phyloP scores from a whole-genome alignment of 495 filamentous ascomycete genomes.

The Neurospora tetrasperma region DNA sequence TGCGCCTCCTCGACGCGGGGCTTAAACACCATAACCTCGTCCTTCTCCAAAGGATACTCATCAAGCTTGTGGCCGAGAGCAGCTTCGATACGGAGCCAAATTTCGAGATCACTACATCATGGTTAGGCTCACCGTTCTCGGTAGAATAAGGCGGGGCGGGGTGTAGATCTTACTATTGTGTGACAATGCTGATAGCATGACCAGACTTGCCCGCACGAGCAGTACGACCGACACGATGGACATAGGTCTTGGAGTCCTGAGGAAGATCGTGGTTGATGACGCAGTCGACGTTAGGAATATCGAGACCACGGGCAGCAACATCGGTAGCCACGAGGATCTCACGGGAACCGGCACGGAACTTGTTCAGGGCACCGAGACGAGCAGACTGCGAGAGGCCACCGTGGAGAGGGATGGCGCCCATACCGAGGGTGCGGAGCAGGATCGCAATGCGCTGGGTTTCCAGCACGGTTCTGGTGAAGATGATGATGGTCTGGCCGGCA shows the following conservation, averaged over 20 bases:
- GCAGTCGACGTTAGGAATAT: constrained; percentile 85
- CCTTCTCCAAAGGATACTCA: constrained; percentile 57
- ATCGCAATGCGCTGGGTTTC: constrained; percentile 79
- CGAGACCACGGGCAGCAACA: constrained; percentile 86
- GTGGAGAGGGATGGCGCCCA: constrained; percentile 79
- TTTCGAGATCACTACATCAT: constrained; percentile 55
- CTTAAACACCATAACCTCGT: constrained; percentile 80
- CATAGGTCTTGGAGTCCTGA: constrained; percentile 78
- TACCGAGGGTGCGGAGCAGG: constrained; percentile 61
- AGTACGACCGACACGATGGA: constrained; percentile 90
- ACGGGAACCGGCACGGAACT: constrained; percentile 66
- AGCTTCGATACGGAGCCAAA: constrained; percentile 74
- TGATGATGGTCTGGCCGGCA: constrained; percentile 69
- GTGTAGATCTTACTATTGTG: constrained; percentile 52
- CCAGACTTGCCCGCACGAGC: constrained; percentile 83
- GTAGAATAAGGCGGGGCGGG: background rate
- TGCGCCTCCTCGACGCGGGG: constrained; percentile 77
- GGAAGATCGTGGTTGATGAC: constrained; percentile 85
- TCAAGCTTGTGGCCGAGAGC: constrained; percentile 66
- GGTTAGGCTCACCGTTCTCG: background rate
- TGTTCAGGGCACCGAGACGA: constrained; percentile 74
- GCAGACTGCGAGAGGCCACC: constrained; percentile 79
- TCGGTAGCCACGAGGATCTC: constrained; percentile 93
- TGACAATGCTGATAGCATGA: constrained; percentile 70
- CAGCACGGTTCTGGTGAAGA: constrained; percentile 89